These are phyloP conservation scores for Hyphopichia khmerensis DNA, from an alignment of 1,139 yeast genomes.

Conservation along the genomic window DNA sequence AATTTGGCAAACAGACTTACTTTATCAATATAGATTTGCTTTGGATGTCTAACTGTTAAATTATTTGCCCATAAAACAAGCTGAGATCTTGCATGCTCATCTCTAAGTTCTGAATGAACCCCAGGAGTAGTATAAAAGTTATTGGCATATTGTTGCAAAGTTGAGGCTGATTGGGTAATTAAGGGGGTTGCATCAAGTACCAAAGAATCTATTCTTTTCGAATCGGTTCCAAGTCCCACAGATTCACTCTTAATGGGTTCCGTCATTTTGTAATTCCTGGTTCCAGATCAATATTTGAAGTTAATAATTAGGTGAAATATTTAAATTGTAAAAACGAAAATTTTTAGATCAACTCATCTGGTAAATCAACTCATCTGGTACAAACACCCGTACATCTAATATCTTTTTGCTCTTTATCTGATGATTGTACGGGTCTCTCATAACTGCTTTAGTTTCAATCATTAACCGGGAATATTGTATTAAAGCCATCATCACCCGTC, in stretches of 20 bases:
- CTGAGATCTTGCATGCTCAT: constrained; percentile 79
- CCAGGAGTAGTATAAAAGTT: constrained; percentile 88
- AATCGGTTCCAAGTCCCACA: not conserved
- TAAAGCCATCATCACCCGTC: too few relatives aligned
- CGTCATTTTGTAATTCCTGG: too few relatives aligned
- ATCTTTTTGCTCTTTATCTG: not conserved
- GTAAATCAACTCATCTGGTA: too few relatives aligned
- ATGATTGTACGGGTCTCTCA: too few relatives aligned
- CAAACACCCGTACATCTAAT: not conserved
- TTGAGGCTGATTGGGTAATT: constrained; percentile 80
- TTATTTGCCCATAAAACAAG: constrained; percentile 73
- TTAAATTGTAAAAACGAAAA: not conserved
- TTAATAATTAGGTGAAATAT: too few relatives aligned
- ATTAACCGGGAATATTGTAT: too few relatives aligned
- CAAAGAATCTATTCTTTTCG: constrained; percentile 44
- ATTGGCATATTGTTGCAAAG: constrained; percentile 67
- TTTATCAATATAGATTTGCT: constrained; percentile 55
- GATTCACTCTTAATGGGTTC: too few relatives aligned
- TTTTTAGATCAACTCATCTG: not conserved
- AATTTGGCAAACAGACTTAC: constrained; percentile 76
- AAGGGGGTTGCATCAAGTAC: constrained; percentile 95
- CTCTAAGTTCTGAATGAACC: constrained; percentile 81
- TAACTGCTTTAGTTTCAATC: too few relatives aligned
- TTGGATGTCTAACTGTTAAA: constrained; percentile 73
- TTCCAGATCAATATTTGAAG: too few relatives aligned